Conservation (phyloP, 2,329 filamentous ascomycete species). For the Penicillium polonicum region DNA sequence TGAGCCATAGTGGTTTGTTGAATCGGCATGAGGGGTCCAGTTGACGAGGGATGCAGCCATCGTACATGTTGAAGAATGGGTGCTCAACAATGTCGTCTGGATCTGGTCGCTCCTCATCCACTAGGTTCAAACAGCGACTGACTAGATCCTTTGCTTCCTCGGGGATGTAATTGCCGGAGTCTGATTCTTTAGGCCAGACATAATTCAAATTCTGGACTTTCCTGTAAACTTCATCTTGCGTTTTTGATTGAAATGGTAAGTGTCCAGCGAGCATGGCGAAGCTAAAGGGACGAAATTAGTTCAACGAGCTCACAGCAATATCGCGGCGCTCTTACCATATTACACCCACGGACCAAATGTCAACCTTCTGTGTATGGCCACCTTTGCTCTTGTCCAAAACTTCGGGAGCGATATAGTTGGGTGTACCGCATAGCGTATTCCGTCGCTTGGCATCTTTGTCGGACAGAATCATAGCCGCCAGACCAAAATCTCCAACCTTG, state of each 20-base stretch:
- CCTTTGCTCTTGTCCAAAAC: conserved; percentile 92
- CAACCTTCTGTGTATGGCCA: conserved; percentile 95
- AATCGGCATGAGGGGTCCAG: conserved; percentile 42
- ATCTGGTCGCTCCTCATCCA: conserved; percentile 49
- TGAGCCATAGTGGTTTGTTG: conserved; percentile 46
- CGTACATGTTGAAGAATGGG: conserved; percentile 51
- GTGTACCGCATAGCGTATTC: conserved; percentile 93
- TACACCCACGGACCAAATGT: conserved; percentile 96
- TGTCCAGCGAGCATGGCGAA: conserved; percentile 97
- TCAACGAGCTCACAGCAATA: conserved; percentile 4
- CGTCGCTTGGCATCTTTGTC: conserved; percentile 83
- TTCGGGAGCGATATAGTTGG: conserved; percentile 97
- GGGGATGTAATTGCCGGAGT: conserved; percentile 47
- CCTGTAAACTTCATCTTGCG: conserved; percentile 53
- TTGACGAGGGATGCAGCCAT: conserved; percentile 47
- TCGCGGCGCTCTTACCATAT: conserved; percentile 68
- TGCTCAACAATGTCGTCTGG: conserved; percentile 53
- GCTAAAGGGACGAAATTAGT: conserved; percentile 45
- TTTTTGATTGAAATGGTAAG: conserved; percentile 85
- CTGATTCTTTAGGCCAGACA: conserved; percentile 49
- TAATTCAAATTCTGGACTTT: conserved; percentile 51
- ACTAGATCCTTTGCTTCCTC: conserved; percentile 51
- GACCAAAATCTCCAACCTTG: conserved; percentile 95
- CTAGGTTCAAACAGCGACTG: conserved; percentile 47
- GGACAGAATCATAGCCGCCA: conserved; percentile 87